These are phyloP conservation scores for Daldinia decipiens DNA, from an alignment of 495 filamentous ascomycete species.

Conservation along the genomic window DNA sequence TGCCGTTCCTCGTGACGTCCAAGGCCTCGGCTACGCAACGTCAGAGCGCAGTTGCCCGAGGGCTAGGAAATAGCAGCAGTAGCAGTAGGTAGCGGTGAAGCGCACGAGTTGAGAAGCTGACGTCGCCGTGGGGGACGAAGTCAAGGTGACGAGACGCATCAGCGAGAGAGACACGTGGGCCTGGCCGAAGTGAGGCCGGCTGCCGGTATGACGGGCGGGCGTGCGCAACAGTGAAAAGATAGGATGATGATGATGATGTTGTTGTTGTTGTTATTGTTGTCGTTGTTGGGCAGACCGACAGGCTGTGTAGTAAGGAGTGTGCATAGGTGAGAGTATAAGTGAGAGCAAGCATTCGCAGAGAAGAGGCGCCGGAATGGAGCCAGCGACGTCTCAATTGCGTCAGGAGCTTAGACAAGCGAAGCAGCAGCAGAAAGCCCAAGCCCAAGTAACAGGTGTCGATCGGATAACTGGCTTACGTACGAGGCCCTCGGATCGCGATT, in stretches of 20 bases:
- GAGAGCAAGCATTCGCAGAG: not conserved
- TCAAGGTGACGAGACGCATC: conserved; percentile 67
- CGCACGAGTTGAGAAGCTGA: conserved; percentile 36
- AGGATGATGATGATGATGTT: not conserved
- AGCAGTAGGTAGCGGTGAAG: not conserved
- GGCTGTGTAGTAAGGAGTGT: not conserved
- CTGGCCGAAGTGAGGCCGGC: conserved; percentile 47
- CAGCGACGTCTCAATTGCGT: conserved; percentile 17
- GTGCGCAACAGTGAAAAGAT: not conserved
- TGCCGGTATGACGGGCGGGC: not conserved
- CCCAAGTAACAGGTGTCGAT: conserved; percentile 26
- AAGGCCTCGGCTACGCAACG: no score
- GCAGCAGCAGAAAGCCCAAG: conserved; percentile 13
- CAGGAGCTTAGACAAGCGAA: conserved; percentile 2
- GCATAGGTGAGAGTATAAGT: not conserved
- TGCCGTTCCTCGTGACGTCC: no score
- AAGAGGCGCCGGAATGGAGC: conserved; percentile 18
- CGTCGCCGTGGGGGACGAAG: conserved; percentile 76
- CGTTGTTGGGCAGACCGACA: not conserved
- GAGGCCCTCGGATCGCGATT: conserved; percentile 35
- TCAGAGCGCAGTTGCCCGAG: no score
- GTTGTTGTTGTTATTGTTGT: not conserved
- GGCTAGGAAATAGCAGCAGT: not conserved
- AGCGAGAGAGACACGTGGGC: conserved; percentile 67
- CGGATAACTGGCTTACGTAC: conserved; percentile 29